These are phyloP conservation scores for Capronia americana DNA, from an alignment of 2,329 filamentous ascomycete genomes.

Conservation along the genomic window DNA sequence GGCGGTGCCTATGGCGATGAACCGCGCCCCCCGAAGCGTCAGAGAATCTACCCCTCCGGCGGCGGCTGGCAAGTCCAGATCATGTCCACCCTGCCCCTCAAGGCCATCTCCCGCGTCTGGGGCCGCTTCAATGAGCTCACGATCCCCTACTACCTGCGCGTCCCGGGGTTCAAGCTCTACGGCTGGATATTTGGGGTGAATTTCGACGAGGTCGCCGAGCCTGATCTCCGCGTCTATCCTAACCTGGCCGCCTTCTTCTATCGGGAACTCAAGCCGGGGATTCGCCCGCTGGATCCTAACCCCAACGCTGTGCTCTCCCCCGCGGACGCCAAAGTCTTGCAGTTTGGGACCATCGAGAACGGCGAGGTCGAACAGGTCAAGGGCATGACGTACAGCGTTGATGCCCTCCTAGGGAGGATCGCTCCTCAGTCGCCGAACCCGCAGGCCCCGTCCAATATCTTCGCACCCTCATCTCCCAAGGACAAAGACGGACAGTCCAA, in stretches of 20 bases:
- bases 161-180: slow-evolving; percentile 91
- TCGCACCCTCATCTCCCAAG: slow-evolving; percentile 41
- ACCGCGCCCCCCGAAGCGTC: slow-evolving; percentile 57
- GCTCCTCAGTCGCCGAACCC: slow-evolving; percentile 54
- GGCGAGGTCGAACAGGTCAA: slow-evolving; percentile 98
- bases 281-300: slow-evolving; percentile 81
- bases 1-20: slow-evolving; percentile 55
- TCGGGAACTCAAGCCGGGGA: slow-evolving; percentile 86
- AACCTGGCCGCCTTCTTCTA: slow-evolving; percentile 98
- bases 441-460: slow-evolving; percentile 43
- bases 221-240: slow-evolving; percentile 85
- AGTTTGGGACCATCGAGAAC: slow-evolving; percentile 89
- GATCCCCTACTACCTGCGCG: slow-evolving; percentile 84
- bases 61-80: slow-evolving; percentile 87
- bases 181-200: slow-evolving; percentile 90
- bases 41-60: slow-evolving; percentile 77
- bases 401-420: slow-evolving; percentile 78
- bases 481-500: slow-evolving; percentile 44
- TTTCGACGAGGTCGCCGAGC: slow-evolving; percentile 83
- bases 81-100: slow-evolving; percentile 90
- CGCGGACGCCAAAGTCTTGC: slow-evolving; percentile 86
- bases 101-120: slow-evolving; percentile 88
- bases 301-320: slow-evolving; percentile 82
- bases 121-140: slow-evolving; percentile 88
- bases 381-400: slow-evolving; percentile 95